A percentile compares a stretch with the other conserved stretches of the same genome.
phyloP scores from a whole-genome alignment of 2,329 filamentous ascomycete species.

The Nemania abortiva region DNA sequence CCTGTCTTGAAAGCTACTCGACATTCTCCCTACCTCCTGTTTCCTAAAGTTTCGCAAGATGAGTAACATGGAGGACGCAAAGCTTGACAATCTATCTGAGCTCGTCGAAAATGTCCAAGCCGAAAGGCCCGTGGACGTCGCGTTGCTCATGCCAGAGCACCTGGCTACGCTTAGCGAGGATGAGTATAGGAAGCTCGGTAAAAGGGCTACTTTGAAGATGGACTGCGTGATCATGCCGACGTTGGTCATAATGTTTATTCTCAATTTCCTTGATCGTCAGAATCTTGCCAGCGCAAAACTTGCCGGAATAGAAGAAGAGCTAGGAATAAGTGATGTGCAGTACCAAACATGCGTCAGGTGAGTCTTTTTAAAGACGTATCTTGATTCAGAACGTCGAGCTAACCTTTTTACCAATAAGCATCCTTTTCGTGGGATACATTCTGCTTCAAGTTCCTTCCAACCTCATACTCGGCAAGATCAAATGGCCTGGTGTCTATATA shows the following conservation, averaged over 20 bases:
- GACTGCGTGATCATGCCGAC: constrained; percentile 46
- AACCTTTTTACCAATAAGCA: constrained; percentile 12
- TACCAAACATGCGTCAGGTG: constrained; percentile 53
- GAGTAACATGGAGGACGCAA: constrained; percentile 28
- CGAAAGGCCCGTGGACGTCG: not conserved
- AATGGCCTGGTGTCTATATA: constrained; percentile 63
- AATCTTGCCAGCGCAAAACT: constrained; percentile 53
- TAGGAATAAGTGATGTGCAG: constrained; percentile 49
- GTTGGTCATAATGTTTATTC: constrained; percentile 46
- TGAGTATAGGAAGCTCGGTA: constrained; percentile 39
- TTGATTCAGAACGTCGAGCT: not conserved
- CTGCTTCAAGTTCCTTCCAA: constrained; percentile 55
- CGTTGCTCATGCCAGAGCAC: constrained; percentile 38
- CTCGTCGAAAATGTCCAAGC: constrained; percentile 27
- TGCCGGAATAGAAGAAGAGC: constrained; percentile 50
- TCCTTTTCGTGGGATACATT: constrained; percentile 53
- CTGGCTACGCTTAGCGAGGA: constrained; percentile 39
- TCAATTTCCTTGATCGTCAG: constrained; percentile 49
- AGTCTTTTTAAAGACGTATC: constrained; percentile 7
- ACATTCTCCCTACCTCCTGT: not conserved
- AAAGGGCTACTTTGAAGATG: constrained; percentile 46
- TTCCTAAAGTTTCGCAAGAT: not conserved
- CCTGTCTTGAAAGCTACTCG: not conserved
- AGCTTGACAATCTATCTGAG: constrained; percentile 29
- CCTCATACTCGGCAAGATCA: constrained; percentile 52